These are phyloP conservation scores for Cucurbita maxima DNA, from an alignment of 306 rosid species.

Conservation along the genomic window DNA sequence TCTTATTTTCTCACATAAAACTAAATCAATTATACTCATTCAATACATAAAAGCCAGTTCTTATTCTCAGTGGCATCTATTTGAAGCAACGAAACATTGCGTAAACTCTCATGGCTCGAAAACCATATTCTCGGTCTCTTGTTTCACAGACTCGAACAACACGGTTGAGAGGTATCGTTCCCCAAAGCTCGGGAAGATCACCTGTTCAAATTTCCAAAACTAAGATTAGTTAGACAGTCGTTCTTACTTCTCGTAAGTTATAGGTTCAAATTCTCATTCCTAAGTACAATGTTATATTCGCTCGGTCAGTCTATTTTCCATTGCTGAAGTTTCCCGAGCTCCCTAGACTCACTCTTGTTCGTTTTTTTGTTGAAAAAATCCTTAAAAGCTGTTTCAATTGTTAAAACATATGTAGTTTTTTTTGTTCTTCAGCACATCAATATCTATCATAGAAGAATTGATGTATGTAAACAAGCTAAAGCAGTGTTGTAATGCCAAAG, in stretches of 20 bases:
- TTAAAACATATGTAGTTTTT: background rate
- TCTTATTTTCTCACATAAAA: too few relatives aligned
- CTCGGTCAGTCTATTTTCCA: background rate
- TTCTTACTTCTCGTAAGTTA: background rate
- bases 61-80: background rate
- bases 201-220: conserved; percentile 3
- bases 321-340: background rate
- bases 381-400: background rate
- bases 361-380: background rate
- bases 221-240: background rate
- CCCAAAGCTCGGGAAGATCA: conserved; percentile 1
- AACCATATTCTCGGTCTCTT: background rate
- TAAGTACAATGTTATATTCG: background rate
- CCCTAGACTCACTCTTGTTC: background rate
- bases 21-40: background rate
- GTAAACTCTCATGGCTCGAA: conserved; percentile 2
- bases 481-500: background rate
- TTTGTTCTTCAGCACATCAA: background rate
- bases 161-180: conserved; percentile 3
- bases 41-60: background rate
- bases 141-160: conserved; percentile 6
- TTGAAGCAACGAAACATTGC: background rate
- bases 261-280: too few relatives aligned
- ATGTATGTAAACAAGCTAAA: background rate
- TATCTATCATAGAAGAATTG: background rate